phyloP scores from a whole-genome alignment of 2,329 filamentous ascomycete genomes.

The Calonectria hawksworthii region DNA sequence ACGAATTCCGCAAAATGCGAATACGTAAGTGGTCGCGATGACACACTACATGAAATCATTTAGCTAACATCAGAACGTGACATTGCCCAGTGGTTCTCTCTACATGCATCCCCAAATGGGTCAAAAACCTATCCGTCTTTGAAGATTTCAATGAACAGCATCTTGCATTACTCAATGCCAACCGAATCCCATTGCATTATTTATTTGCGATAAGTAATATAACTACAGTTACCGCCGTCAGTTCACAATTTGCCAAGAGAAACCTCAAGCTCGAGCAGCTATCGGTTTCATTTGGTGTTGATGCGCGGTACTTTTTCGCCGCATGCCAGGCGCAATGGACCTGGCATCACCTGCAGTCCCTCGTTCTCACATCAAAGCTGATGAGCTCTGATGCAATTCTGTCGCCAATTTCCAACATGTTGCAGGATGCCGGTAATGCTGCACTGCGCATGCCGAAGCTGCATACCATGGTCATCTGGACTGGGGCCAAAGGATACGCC shows the following conservation, averaged over 20 bases:
- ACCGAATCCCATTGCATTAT: neutral
- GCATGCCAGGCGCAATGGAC: constrained; percentile 9
- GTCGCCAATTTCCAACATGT: neutral
- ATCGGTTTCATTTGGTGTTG: constrained; percentile 11
- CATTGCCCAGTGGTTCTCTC: too few species aligned
- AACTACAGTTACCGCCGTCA: too few species aligned
- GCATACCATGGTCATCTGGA: constrained; percentile 27
- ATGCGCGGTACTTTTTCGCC: constrained; percentile 11
- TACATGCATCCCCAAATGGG: constrained; percentile 1
- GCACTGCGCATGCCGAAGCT: constrained; percentile 27
- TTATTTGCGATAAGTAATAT: too few species aligned
- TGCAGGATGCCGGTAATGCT: neutral
- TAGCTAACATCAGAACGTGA: too few species aligned
- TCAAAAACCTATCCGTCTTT: constrained; percentile 40
- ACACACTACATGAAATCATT: too few species aligned
- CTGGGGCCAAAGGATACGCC: constrained; percentile 24
- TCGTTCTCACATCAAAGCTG: constrained; percentile 8
- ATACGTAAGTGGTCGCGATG: too few species aligned
- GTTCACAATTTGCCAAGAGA: constrained; percentile 12
- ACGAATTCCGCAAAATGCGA: neutral
- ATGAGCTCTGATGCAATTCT: neutral
- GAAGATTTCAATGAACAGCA: constrained; percentile 36
- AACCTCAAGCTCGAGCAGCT: constrained; percentile 11
- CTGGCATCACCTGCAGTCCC: constrained; percentile 13
- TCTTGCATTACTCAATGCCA: constrained; percentile 7